These are phyloP conservation scores for Penicillium sp. DNA, from an alignment of 2,329 filamentous ascomycete genomes.

Conservation along the genomic window DNA sequence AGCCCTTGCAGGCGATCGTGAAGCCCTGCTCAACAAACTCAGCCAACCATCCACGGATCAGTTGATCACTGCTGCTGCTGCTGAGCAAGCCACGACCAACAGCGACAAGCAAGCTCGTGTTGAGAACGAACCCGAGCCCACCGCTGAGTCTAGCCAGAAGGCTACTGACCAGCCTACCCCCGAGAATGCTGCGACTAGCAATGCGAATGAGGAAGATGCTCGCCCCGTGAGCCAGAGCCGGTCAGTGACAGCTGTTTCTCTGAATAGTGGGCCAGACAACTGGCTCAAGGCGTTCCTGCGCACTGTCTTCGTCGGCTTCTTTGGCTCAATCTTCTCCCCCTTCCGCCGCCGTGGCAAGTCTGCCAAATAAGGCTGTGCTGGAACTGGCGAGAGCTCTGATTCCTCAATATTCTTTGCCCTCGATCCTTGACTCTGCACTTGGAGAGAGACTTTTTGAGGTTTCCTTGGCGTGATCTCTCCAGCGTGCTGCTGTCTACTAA, in stretches of 20 bases:
- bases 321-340: conserved; percentile 42
- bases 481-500: conserved; percentile 30
- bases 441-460: conserved; percentile 1
- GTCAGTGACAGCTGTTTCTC: conserved; percentile 43
- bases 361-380: conserved; percentile 30
- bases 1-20: conserved; percentile 37
- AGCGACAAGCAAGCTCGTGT: conserved; percentile 39
- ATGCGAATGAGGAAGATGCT: conserved; percentile 31
- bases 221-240: conserved; percentile 40
- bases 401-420: neutral
- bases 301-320: conserved; percentile 44
- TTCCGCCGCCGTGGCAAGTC: conserved; percentile 41
- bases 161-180: conserved; percentile 15
- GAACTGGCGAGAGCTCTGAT: neutral
- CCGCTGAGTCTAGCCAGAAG: conserved; percentile 15
- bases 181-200: conserved; percentile 14
- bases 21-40: conserved; percentile 35
- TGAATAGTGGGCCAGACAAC: conserved; percentile 41
- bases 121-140: conserved; percentile 13
- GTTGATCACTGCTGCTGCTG: conserved; percentile 64
- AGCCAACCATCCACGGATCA: conserved; percentile 36
- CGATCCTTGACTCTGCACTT: conserved; percentile 14
- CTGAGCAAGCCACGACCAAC: conserved; percentile 81
- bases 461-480: conserved; percentile 7
- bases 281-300: conserved; percentile 46